Percentiles rank a stretch among this genome's conserved stretches.
phyloP scores from a whole-genome alignment of 106 monocot species.

The Phalaenopsis aphrodite region DNA sequence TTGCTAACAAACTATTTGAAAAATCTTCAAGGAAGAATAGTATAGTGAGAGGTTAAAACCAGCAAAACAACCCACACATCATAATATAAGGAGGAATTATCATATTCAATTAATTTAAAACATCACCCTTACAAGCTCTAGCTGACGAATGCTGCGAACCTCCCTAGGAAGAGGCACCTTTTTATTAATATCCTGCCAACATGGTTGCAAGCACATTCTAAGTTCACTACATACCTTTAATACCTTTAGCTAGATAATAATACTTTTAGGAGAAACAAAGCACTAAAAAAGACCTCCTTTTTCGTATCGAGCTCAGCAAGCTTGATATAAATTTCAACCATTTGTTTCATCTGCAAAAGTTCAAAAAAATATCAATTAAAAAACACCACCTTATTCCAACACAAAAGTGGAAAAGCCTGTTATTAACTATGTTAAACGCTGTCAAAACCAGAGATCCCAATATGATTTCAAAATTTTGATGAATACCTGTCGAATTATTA shows the following conservation, averaged over 20 bases:
- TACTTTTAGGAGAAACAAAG: conserved; percentile 1
- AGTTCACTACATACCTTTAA: background rate
- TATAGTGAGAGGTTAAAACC: background rate
- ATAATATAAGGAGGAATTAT: background rate
- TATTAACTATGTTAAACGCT: background rate
- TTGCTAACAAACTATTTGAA: background rate
- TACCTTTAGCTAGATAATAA: background rate
- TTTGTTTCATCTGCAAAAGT: conserved; percentile 77
- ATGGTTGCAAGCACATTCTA: conserved; percentile 8
- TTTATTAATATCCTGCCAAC: conserved; percentile 80
- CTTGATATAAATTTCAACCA: conserved; percentile 97
- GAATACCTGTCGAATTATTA: conserved; percentile 70
- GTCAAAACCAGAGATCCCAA: background rate
- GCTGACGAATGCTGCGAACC: conserved; percentile 68
- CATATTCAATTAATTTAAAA: background rate
- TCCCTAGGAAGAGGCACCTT: conserved; percentile 83
- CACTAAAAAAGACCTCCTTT: conserved; percentile 64
- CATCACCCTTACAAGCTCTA: conserved; percentile 82
- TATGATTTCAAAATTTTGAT: background rate
- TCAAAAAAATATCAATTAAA: background rate
- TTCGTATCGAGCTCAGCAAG: conserved; percentile 94
- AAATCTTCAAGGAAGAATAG: background rate
- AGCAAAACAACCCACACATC: background rate
- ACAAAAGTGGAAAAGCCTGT: background rate
- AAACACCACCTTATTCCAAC: background rate